These are phyloP conservation scores for Ogataea philodendri DNA, from an alignment of 805 yeast genomes.

Conservation along the genomic window DNA sequence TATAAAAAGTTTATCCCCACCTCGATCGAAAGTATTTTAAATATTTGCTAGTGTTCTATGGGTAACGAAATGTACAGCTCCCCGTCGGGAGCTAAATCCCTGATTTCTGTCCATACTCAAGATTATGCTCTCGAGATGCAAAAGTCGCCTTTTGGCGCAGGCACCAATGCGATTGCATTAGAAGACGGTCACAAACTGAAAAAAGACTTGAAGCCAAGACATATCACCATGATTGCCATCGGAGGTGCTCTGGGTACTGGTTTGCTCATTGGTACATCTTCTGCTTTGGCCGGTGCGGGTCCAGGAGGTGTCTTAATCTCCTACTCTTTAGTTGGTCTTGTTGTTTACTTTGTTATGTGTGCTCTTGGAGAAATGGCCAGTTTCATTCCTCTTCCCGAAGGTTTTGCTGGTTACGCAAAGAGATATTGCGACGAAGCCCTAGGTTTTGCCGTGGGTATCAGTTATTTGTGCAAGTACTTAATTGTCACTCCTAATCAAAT, in stretches of 20 bases:
- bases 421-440: constrained; percentile 53
- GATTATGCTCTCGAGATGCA: constrained; percentile 48
- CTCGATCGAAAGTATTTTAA: not conserved
- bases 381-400: constrained; percentile 52
- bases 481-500: constrained; percentile 56
- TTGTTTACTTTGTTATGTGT: constrained; percentile 64
- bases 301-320: constrained; percentile 63
- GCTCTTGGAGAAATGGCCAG: constrained; percentile 58
- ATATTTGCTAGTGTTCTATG: not conserved
- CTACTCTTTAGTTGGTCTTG: constrained; percentile 66
- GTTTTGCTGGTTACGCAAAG: constrained; percentile 53
- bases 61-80: constrained; percentile 14
- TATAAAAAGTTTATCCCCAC: constrained; percentile 2
- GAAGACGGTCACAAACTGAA: constrained; percentile 45
- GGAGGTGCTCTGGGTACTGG: constrained; percentile 88
- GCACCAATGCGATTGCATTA: constrained; percentile 36
- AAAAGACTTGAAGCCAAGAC: constrained; percentile 47
- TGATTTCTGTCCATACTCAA: constrained; percentile 36
- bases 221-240: constrained; percentile 62
- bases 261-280: constrained; percentile 72
- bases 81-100: constrained; percentile 16
- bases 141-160: constrained; percentile 33
- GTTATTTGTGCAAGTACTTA: constrained; percentile 50
- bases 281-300: constrained; percentile 68
- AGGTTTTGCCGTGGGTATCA: constrained; percentile 58